A percentile compares a stretch with the other conserved stretches of the same genome.
phyloP scores from a whole-genome alignment of 1,284 basidiomycete genomes.

The Vanrija sp. region DNA sequence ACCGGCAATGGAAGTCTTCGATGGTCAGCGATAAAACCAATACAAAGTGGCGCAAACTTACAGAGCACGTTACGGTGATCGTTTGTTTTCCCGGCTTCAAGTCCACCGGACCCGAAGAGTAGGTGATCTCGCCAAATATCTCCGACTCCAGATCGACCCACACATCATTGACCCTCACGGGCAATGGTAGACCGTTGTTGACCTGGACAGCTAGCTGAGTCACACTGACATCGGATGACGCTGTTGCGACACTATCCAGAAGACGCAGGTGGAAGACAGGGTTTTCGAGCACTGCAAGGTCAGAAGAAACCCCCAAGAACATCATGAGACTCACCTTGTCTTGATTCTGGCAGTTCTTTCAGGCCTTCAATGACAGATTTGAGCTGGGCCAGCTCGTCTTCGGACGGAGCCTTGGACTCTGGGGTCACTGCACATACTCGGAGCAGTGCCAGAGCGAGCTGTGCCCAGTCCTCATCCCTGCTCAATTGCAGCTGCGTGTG shows the following conservation, averaged over 20 bases:
- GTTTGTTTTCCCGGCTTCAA: slow-evolving; percentile 36
- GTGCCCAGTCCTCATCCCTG: slow-evolving; percentile 34
- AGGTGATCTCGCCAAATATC: slow-evolving; percentile 29
- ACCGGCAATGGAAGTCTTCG: slow-evolving; percentile 29
- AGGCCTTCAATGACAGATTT: slow-evolving; percentile 18
- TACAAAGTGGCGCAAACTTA: slow-evolving; percentile 17
- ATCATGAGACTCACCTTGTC: slow-evolving; percentile 16
- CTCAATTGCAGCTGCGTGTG: slow-evolving; percentile 24
- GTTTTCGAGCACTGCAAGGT: not conserved
- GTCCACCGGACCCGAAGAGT: slow-evolving; percentile 13
- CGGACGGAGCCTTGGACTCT: not conserved
- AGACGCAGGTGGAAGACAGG: slow-evolving; percentile 10
- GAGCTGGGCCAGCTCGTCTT: slow-evolving; percentile 9
- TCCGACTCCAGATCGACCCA: slow-evolving; percentile 30
- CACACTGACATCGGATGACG: slow-evolving; percentile 23
- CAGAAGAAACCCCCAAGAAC: not conserved
- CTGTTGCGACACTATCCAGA: slow-evolving; percentile 14
- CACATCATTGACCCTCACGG: slow-evolving; percentile 27
- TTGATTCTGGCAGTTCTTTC: slow-evolving; percentile 10
- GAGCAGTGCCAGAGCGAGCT: slow-evolving; percentile 43
- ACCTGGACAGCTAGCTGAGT: slow-evolving; percentile 28
- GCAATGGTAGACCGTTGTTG: slow-evolving; percentile 27
- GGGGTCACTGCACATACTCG: slow-evolving; percentile 22
- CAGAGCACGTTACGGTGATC: slow-evolving; percentile 29
- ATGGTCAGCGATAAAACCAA: not conserved